Evolutionary conservation across 2,329 filamentous ascomycete genomes (phyloP).

Genomic region (Aschersonia sp.): DNA sequence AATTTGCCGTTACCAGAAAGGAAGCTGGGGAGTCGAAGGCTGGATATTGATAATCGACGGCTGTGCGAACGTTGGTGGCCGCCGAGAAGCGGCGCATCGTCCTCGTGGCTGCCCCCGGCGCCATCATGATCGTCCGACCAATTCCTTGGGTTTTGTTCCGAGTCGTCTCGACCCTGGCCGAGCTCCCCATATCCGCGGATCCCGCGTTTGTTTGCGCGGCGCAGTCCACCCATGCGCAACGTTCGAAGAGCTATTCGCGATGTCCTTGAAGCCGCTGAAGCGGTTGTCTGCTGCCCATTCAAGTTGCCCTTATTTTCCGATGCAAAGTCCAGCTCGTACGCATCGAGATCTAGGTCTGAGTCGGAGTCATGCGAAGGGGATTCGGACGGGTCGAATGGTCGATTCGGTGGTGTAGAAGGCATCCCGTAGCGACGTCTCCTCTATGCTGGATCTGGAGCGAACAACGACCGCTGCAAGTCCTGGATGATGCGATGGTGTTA

Average conservation of each 20-base stretch:
- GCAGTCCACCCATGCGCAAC: conserved; percentile 50
- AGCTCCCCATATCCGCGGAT: conserved; percentile 44
- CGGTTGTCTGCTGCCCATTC: conserved; percentile 1
- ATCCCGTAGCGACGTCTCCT: conserved; percentile 27
- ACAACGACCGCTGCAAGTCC: conserved; percentile 1
- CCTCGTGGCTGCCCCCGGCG: conserved; percentile 47
- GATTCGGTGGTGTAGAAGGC: conserved; percentile 38
- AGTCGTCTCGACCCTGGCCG: conserved; percentile 37
- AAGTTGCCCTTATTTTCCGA: conserved; percentile 18
- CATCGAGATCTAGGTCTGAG: conserved; percentile 57
- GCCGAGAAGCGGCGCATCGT: conserved; percentile 54
- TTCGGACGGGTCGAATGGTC: conserved; percentile 47
- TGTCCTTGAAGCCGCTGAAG: conserved; percentile 32
- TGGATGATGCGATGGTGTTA: conserved; percentile 5
- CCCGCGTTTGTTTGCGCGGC: conserved; percentile 38
- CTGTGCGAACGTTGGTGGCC: conserved; percentile 14
- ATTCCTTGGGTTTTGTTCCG: conserved; percentile 51
- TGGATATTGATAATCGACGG: conserved; percentile 25
- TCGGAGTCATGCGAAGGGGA: conserved; percentile 55
- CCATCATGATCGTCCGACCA: conserved; percentile 50
- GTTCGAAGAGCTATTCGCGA: conserved; percentile 56
- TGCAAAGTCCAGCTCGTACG: conserved; percentile 64
- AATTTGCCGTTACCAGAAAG: conserved; percentile 25
- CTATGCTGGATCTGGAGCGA: too few species aligned
- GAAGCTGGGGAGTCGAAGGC: conserved; percentile 53